Base-by-base conservation (phyloP, 257 asterid genomes). In the Scutellaria minor region DNA sequence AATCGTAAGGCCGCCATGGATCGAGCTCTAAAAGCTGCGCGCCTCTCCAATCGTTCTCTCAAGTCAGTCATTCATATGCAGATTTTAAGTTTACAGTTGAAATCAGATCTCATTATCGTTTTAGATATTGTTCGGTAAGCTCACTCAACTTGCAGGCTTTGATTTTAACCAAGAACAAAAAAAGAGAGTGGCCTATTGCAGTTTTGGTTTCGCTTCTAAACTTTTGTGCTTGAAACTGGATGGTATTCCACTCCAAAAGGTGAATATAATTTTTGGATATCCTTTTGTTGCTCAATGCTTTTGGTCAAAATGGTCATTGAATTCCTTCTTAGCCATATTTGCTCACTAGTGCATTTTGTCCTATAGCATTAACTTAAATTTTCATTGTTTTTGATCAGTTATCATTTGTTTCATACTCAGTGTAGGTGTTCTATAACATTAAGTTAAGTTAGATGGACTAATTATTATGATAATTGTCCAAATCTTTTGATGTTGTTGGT, bases 141-240 rank as follows among this genome's bases (percentile, higher is more conserved):
- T 13, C 20, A 44, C 68, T 48, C 11, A 37, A 6, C 66, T 39
- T 79, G 85, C 89, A 94, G 99, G 82, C 83, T 24, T 79, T 94
- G 74, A 80, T 89, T 79, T 78, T 94, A 82, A 89, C 99, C 64
- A 88, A 87, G 87, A 94, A 94, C 89, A 94, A 85, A 90, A 91
- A 91, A 35, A 84, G 80, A 79, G 92, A 83, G 77, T 91, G 99
- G 97, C 99, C 97, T 73, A 72, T 90, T 78, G 83, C 80, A 31
- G 77, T 89, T 75, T 81, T 94, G 81, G 79, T 82, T 71, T 79
- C 88, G 27, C 88, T 94, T 71, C 88, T 46, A 92, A 82, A 74
- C 96, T 94, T 75, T 46, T 91, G 76, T 91, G 93, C 90, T 84
- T 94, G 83, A 91, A 91, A 83, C 87, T 94, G 79, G 99, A 94